Evolutionary conservation across 257 asterid species (phyloP).

Genomic region (Solanum paucissectum): DNA sequence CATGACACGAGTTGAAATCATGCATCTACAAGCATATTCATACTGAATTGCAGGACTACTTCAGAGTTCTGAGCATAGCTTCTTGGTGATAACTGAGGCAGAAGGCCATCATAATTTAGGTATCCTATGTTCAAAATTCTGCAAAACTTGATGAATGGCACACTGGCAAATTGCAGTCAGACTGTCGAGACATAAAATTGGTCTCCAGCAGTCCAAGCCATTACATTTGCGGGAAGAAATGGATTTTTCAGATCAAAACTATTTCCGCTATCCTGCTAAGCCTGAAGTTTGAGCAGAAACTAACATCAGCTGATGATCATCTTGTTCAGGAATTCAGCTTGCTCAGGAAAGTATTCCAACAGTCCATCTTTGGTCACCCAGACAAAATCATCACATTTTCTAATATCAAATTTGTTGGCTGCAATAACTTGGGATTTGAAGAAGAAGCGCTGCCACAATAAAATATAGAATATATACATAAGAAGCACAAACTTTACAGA

Average conservation of each 20-base stretch:
- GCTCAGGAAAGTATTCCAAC: slow-evolving; percentile 76
- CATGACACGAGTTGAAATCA: background rate
- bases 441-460: slow-evolving; percentile 60
- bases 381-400: slow-evolving; percentile 53
- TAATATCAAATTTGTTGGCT: slow-evolving; percentile 38
- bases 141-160: background rate
- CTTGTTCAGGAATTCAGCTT: slow-evolving; percentile 36
- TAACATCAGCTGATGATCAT: slow-evolving; percentile 58
- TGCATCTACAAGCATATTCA: background rate
- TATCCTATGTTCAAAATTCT: background rate
- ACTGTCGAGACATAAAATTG: background rate
- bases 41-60: background rate
- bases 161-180: too few species aligned
- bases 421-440: slow-evolving; percentile 91
- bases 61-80: background rate
- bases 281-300: background rate
- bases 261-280: background rate
- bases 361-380: slow-evolving; percentile 77
- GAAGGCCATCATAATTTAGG: background rate
- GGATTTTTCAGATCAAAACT: background rate
- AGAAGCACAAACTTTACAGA: background rate
- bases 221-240: background rate
- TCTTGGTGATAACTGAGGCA: background rate
- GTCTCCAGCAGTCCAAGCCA: background rate
- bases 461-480: background rate